Conservation (phyloP, 257 asterid genomes). For the Ilex aquifolium region DNA sequence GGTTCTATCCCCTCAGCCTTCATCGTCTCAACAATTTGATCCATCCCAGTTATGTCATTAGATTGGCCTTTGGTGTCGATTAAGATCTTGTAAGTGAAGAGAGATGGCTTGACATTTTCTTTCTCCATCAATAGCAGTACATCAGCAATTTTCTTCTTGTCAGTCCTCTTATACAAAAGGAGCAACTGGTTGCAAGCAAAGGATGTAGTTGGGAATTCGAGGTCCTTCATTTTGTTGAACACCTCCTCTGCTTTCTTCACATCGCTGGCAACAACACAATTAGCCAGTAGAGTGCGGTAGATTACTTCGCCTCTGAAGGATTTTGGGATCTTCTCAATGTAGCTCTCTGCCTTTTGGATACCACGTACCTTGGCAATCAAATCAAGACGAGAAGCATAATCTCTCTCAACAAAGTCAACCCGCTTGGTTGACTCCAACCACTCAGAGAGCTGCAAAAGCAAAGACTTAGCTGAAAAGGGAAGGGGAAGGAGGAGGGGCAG, state of each 20-base stretch:
- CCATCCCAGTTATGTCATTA: constrained; percentile 68
- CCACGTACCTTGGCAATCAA: constrained; percentile 68
- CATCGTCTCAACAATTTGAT: constrained; percentile 60
- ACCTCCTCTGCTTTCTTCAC: constrained; percentile 51
- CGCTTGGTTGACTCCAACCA: constrained; percentile 50
- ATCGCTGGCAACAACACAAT: constrained; percentile 29
- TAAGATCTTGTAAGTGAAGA: constrained; percentile 52
- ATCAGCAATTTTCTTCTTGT: constrained; percentile 58
- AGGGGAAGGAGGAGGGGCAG: too few species aligned
- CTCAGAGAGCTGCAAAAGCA: constrained; percentile 57
- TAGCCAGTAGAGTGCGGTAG: constrained; percentile 64
- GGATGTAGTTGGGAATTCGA: constrained; percentile 39
- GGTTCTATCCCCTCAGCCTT: constrained; percentile 50
- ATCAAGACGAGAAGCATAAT: constrained; percentile 55
- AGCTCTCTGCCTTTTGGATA: constrained; percentile 45
- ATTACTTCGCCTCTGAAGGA: constrained; percentile 50
- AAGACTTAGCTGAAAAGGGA: neutral
- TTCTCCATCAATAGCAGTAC: constrained; percentile 67
- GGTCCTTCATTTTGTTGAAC: constrained; percentile 61
- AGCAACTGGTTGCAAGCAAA: constrained; percentile 65
- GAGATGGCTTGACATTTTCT: constrained; percentile 47
- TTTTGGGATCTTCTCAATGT: constrained; percentile 45
- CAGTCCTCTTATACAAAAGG: constrained; percentile 51
- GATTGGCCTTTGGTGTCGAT: constrained; percentile 52
- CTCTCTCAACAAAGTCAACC: constrained; percentile 37